Evolutionary conservation across 1,284 basidiomycete species (phyloP), one percentile per base, ranked within the genome.

Genomic region (Cryptococcus maquisensis): DNA sequence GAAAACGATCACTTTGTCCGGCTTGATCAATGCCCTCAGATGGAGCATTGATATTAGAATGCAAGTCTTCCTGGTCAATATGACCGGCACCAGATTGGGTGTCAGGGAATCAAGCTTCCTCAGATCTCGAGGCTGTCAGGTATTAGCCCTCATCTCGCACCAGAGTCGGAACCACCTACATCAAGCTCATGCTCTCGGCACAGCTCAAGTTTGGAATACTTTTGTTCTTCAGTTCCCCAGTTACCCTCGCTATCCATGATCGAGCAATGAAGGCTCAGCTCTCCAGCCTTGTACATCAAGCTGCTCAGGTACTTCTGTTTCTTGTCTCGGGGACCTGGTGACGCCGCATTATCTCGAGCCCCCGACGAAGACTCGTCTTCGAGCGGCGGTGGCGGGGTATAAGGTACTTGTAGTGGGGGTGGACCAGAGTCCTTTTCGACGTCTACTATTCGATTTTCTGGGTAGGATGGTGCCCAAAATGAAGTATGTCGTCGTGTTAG

Each of bases 21-120:
- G 86, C 76, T 98, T 98, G 72, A 98, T 86, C 45, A 98, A 83
- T 1, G 92, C 93, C 50, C 94, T 85, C 48, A 98, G 89, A 71
- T 98, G 93, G 37, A 98, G 82, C 45, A 98, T 88, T 62, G 96
- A 97, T 52, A 97, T 88, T 59, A 97, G 80, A 62, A 98, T 87
- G 47, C 89, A 90, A 71, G 90, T 86, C 66, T 86, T 86, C 57
- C 95, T 82, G 41, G 90, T 85, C 44, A 98, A 82, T 67, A 98
- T 96, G 38, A 91, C 93, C 32, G 95, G 94, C 15, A 98, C 90
- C 53, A 95, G 83, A 74, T 94, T 96, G 20, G 93, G 92, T 56
- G 94, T 84, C 60, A 92, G 82, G 13, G 90, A 92, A 79, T 98
- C 95, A 65, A 98, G 91, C 79, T 97, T 97, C 54, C 95, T 86